Base-by-base conservation (phyloP, 2,329 filamentous ascomycete genomes). In the Aspergillus luchuensis region DNA sequence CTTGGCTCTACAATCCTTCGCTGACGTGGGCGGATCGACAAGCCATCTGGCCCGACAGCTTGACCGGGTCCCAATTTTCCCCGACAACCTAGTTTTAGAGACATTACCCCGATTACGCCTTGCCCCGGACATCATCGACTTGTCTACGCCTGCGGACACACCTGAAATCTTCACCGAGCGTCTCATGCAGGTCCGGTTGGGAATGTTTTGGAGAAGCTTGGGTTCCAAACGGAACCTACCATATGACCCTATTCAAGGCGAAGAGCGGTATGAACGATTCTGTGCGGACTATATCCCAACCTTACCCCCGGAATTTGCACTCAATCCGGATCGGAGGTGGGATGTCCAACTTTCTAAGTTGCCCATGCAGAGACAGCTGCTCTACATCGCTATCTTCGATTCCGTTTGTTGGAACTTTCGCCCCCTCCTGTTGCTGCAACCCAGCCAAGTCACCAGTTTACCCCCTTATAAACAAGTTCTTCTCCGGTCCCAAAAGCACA, bases 311-410 rank as follows among this genome's bases (percentile, higher is more conserved):
- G 41, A 50, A 1, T 45, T 56, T 10, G 17, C 33, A 5, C 56
- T 61, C n/a, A 23, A 30, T 15, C 56, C 49, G 3, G 33, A 58
- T 36, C 45, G 8, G 8, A 5, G 21, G 13, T 61, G 55, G 59
- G 59, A 61, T n/a, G 13, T n/a, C 8, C 17, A 11, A 15, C 15
- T 60, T 8, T 43, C 56, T 1, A 54, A 55, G 15, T 41, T 61
- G 4, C 33, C 56, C 5, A 48, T 50, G 33, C 55, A 61, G 23
- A 56, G 59, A 25, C 41, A 61, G 17, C 43, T 61, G 21, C 56
- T 61, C 4, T 43, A 61, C 15, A 58, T 58, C 15, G 28, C 59
- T 25, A 51, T 61, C 10, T 61, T 58, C 45, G 55, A 58, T 21
- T 58, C 43, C 19, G 47, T 61, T 5, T 53, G 48, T 36, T 58